Evolutionary conservation across 208 protist species (phyloP).

Genomic region (Porcisia deanei): DNA sequence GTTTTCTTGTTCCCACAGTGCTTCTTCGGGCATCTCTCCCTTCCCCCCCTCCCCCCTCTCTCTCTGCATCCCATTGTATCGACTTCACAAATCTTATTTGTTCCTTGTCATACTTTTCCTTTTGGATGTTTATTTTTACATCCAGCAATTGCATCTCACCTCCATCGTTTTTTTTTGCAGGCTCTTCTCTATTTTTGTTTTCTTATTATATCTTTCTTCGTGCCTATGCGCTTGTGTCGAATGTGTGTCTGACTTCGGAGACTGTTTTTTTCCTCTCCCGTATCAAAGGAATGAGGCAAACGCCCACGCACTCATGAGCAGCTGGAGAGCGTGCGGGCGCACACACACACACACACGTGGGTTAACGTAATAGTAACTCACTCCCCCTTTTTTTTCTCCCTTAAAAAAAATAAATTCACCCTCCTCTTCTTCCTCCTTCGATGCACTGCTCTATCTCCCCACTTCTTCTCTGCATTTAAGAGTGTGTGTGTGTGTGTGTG

Average conservation of each 20-base stretch:
- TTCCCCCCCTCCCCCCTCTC: constrained; percentile 3
- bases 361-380: not conserved
- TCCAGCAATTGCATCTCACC: too few relatives aligned
- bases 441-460: too few relatives aligned
- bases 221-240: not conserved
- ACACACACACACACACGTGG: not conserved
- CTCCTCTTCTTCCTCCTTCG: not conserved
- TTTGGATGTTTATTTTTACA: too few relatives aligned
- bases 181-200: too few relatives aligned
- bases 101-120: not conserved
- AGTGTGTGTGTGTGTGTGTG: too few relatives aligned
- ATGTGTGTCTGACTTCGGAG: not conserved
- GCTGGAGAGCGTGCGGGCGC: not conserved
- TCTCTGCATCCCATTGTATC: not conserved
- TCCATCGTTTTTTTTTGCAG: too few relatives aligned
- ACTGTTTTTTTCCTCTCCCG: not conserved
- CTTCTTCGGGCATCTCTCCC: constrained; percentile 1
- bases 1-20: not conserved
- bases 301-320: not conserved
- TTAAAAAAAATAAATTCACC: too few relatives aligned
- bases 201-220: too few relatives aligned
- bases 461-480: too few relatives aligned
- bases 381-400: not conserved
- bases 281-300: not conserved
- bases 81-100: not conserved